A percentile compares a stretch with the other conserved stretches of the same genome.
phyloP scores from a whole-genome alignment of 2,329 filamentous ascomycete species.

The Magnaporthiopsis incrustans region DNA sequence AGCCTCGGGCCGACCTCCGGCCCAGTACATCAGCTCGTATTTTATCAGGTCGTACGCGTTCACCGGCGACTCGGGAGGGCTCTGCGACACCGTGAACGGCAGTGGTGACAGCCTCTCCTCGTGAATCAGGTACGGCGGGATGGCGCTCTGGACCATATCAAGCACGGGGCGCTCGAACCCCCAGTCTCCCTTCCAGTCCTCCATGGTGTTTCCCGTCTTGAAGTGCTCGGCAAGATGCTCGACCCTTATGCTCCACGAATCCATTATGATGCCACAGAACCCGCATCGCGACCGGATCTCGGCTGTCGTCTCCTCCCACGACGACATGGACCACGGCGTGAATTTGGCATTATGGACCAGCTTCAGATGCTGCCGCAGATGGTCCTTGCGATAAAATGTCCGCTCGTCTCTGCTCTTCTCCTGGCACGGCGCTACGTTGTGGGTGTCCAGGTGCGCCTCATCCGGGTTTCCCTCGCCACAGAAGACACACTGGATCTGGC shows the following conservation, averaged over 20 bases:
- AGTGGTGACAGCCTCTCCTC: conserved; percentile 50
- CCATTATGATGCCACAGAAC: conserved; percentile 56
- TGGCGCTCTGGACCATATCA: conserved; percentile 58
- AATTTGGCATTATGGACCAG: conserved; percentile 57
- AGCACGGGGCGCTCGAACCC: conserved; percentile 55
- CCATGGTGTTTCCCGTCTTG: conserved; percentile 58
- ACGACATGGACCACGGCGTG: conserved; percentile 55
- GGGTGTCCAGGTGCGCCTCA: conserved; percentile 46
- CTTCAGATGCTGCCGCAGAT: conserved; percentile 57
- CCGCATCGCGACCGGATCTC: conserved; percentile 57
- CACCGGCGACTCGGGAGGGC: conserved; percentile 36
- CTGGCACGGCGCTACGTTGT: conserved; percentile 57
- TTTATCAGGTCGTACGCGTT: conserved; percentile 57
- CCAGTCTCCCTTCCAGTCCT: conserved; percentile 63
- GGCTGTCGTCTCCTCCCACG: conserved; percentile 52
- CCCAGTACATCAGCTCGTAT: conserved; percentile 46
- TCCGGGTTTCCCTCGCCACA: conserved; percentile 49
- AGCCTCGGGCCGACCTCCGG: conserved; percentile 32
- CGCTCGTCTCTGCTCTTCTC: conserved; percentile 55
- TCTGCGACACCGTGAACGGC: conserved; percentile 41
- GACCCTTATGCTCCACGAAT: conserved; percentile 51
- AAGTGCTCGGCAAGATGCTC: conserved; percentile 63
- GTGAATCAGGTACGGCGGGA: conserved; percentile 59
- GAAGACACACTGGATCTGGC: conserved; percentile 49
- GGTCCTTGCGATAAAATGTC: conserved; percentile 60